phyloP scores from a whole-genome alignment of 2,329 filamentous ascomycete species.

The Apiospora hydei region DNA sequence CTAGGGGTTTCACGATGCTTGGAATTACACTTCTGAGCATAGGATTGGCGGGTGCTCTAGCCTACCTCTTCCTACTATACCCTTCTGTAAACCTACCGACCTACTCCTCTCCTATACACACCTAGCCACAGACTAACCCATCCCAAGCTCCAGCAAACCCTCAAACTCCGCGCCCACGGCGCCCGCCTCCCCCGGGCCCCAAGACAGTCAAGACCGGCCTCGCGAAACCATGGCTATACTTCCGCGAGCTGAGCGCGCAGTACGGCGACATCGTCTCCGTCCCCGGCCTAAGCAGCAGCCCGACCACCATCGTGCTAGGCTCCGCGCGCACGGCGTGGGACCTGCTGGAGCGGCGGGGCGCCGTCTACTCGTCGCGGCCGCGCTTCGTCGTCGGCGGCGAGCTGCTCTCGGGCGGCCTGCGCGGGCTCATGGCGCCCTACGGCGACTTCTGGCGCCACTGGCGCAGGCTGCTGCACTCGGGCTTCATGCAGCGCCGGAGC shows the following conservation, averaged over 20 bases:
- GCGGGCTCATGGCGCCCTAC: conserved; percentile 53
- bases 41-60: conserved; percentile 31
- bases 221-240: conserved; percentile 52
- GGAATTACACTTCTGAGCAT: conserved; percentile 31
- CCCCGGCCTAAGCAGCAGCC: conserved; percentile 40
- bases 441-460: conserved; percentile 51
- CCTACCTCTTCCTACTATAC: conserved; percentile 38
- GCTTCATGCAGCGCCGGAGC: conserved; percentile 53
- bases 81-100: conserved; percentile 34
- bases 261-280: conserved; percentile 53
- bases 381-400: conserved; percentile 55
- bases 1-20: conserved; percentile 27
- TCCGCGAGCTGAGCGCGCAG: conserved; percentile 46
- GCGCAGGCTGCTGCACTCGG: conserved; percentile 51
- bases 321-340: conserved; percentile 53
- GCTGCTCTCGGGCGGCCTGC: conserved; percentile 48
- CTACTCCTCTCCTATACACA: neutral
- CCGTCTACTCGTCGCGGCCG: conserved; percentile 53
- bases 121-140: neutral
- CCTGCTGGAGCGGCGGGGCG: conserved; percentile 51
- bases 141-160: conserved; percentile 47
- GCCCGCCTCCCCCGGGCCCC: conserved; percentile 49
- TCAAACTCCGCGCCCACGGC: conserved; percentile 48
- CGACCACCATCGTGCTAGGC: conserved; percentile 51
- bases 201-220: conserved; percentile 47